Conservation (phyloP, 768 basidiomycete genomes). For the Termitomyces eurrhizus region DNA sequence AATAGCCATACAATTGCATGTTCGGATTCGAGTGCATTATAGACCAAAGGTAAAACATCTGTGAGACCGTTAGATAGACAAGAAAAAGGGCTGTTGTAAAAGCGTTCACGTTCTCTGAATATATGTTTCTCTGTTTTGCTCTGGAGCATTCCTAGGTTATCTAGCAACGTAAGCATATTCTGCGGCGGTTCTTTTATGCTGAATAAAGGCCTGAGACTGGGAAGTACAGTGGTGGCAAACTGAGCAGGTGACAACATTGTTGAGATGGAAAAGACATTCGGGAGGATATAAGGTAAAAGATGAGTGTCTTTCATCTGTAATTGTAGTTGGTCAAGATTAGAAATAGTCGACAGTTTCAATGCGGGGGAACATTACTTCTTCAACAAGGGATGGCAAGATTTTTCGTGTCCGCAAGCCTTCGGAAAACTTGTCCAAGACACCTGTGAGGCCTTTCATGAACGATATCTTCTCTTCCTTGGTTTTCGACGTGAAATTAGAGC, state of each 20-base stretch:
- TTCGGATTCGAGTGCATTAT: conserved; percentile 95
- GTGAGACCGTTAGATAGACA: conserved; percentile 10
- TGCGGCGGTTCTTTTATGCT: conserved; percentile 92
- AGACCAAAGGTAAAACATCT: conserved; percentile 97
- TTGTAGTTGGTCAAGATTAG: conserved; percentile 22
- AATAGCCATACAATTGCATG: conserved; percentile 63
- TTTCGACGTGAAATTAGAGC: conserved; percentile 92
- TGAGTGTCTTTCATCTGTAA: conserved; percentile 88
- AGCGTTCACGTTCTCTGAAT: conserved; percentile 80
- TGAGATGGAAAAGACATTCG: conserved; percentile 92
- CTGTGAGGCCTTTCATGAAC: conserved; percentile 86
- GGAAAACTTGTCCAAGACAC: conserved; percentile 81
- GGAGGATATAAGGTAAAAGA: conserved; percentile 91
- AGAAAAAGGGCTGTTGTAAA: neutral
- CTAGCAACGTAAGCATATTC: conserved; percentile 91
- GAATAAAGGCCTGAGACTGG: conserved; percentile 88
- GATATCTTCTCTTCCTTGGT: conserved; percentile 94
- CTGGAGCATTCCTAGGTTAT: conserved; percentile 84
- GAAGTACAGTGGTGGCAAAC: conserved; percentile 79
- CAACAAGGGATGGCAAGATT: conserved; percentile 86
- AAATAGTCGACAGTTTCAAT: neutral
- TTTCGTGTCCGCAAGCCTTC: conserved; percentile 85
- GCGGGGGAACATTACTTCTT: conserved; percentile 58
- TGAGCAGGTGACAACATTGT: conserved; percentile 70
- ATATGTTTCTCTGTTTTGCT: conserved; percentile 82